phyloP scores from a whole-genome alignment of 2,329 filamentous ascomycete genomes.

The Claviceps purpurea region DNA sequence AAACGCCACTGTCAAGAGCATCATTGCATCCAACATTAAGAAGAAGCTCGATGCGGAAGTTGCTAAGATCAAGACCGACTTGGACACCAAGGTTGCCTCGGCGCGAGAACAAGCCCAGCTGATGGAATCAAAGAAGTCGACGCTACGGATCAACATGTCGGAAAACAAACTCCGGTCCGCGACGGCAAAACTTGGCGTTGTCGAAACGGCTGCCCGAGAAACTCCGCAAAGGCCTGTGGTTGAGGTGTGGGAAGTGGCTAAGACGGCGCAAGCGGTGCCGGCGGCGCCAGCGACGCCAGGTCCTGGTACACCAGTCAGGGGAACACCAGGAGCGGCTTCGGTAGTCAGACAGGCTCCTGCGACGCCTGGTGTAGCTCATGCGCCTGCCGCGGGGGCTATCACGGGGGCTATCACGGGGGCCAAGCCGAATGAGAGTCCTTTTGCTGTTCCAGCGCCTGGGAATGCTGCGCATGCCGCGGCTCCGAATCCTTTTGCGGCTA shows the following conservation, averaged over 20 bases:
- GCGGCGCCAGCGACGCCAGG: conserved; percentile 9
- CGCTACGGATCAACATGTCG: conserved; percentile 64
- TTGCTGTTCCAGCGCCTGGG: not conserved
- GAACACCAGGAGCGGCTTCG: conserved; percentile 5
- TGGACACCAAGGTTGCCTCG: conserved; percentile 38
- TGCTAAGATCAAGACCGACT: conserved; percentile 44
- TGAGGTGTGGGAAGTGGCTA: conserved; percentile 78
- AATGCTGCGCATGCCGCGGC: not conserved
- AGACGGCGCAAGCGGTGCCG: conserved; percentile 27
- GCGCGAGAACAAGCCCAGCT: conserved; percentile 52
- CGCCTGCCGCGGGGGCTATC: conserved; percentile 3
- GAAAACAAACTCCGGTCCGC: conserved; percentile 54
- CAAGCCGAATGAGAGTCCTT: not conserved
- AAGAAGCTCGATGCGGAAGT: conserved; percentile 55
- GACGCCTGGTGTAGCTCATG: conserved; percentile 1
- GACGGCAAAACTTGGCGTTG: conserved; percentile 60
- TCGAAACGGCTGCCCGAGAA: conserved; percentile 70
- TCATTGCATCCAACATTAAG: conserved; percentile 49
- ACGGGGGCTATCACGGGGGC: not conserved
- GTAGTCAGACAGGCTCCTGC: conserved; percentile 10
- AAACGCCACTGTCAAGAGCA: conserved; percentile 43
- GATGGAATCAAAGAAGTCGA: conserved; percentile 62
- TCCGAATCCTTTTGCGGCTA: conserved; percentile 4
- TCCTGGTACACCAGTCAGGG: conserved; percentile 7
- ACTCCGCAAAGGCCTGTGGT: conserved; percentile 72